Evolutionary conservation across 139 green algal species (phyloP), one percentile per base, ranked within the genome.

Genomic region (Chlorella vulgaris): DNA sequence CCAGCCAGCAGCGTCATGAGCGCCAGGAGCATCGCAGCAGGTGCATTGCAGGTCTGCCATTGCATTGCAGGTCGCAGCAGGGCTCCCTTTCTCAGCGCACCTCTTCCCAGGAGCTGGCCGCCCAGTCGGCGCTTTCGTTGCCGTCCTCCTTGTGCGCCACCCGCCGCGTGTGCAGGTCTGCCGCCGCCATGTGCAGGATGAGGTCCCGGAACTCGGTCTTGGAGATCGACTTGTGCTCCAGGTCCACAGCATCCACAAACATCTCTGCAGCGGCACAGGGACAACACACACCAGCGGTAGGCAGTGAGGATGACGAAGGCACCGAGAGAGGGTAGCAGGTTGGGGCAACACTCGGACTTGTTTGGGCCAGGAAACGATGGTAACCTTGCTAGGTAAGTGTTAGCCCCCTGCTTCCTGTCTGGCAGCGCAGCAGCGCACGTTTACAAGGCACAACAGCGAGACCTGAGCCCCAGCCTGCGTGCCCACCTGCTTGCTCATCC

Each of bases 131-230:
- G 33, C 65, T n/a, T 38, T 67, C n/a, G n/a, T n/a, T n/a, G n/a
- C n/a, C 51, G 13, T 60, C 51, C 13, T 50, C 73, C 28, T 35
- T 51, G 31, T 74, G 77, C 77, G 24, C 65, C 10, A 0, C 28
- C 26, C 66, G 53, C 42, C 83, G 74, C n/a, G 8, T 78, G 68
- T 87, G 79, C 75, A 90, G 76, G 69, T 90, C 86, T 38, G 86
- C 86, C 10, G 86, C 86, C 24, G 86, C 86, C 86, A 90, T 90
- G 80, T 90, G 84, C 35, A 90, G 51, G 26, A 90, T 87, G 4
- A 90, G 77, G 21, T 89, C 83, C 33, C 74, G 47, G 69, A 90
- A 90, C 38, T 90, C 84, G 29, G 42, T 18, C 24, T 24, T 36
- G 35, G 66, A 55, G 35, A 90, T 84, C 31, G 74, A 35, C 28